phyloP scores from a whole-genome alignment of 148 eudicot genomes.

The Fagopyrum esculentum region DNA sequence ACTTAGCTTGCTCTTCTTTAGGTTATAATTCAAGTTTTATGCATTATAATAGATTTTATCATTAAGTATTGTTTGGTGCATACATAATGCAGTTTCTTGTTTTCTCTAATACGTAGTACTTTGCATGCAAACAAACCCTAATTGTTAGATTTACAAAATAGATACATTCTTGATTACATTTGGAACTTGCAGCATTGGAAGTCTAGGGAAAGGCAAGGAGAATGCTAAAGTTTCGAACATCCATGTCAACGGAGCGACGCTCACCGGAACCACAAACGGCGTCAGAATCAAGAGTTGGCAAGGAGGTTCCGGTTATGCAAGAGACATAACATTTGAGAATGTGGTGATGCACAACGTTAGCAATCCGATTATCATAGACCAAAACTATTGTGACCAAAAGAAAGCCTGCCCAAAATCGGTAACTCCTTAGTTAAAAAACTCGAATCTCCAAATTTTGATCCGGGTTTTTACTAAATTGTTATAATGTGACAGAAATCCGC shows the following conservation, averaged over 20 bases:
- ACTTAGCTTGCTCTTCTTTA: too few relatives aligned
- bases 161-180: background rate
- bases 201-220: conserved; percentile 51
- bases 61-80: too few relatives aligned
- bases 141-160: too few relatives aligned
- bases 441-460: too few relatives aligned
- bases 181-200: conserved; percentile 47
- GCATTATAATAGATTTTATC: too few relatives aligned
- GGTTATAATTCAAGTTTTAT: too few relatives aligned
- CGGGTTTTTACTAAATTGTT: background rate
- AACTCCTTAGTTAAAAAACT: background rate
- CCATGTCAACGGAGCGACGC: conserved; percentile 42
- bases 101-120: too few relatives aligned
- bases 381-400: conserved; percentile 28
- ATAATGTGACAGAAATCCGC: conserved; percentile 21
- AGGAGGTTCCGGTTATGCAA: conserved; percentile 54
- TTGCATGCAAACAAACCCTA: background rate
- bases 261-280: conserved; percentile 60
- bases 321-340: conserved; percentile 28
- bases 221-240: conserved; percentile 61
- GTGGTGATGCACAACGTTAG: conserved; percentile 23
- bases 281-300: conserved; percentile 85
- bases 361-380: conserved; percentile 48
- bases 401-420: conserved; percentile 12
- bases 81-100: too few relatives aligned